Percentiles rank a stretch among this genome's conserved stretches.
These are phyloP conservation scores for Ilyonectria sp. DNA, from an alignment of 2,329 filamentous ascomycete genomes.

Conservation along the genomic window DNA sequence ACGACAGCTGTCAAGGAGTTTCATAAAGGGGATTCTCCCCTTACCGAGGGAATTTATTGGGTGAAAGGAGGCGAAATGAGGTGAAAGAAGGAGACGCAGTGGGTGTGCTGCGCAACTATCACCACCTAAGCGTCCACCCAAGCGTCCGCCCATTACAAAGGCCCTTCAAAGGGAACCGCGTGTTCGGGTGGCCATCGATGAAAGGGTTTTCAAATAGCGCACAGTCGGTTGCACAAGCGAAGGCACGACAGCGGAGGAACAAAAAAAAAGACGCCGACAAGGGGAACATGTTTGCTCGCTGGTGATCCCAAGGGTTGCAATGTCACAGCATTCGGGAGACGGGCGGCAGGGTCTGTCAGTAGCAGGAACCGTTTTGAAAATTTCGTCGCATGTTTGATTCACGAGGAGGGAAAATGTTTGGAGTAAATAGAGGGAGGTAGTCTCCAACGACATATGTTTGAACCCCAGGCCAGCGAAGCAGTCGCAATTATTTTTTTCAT, in stretches of 20 bases:
- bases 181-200: background rate
- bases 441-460: conserved; percentile 21
- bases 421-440: conserved; percentile 4
- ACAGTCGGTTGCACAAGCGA: conserved; percentile 9
- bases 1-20: conserved; percentile 13
- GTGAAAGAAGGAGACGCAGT: conserved; percentile 12
- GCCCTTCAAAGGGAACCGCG: background rate
- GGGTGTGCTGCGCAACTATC: background rate
- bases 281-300: conserved; percentile 9
- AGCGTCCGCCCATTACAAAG: conserved; percentile 1
- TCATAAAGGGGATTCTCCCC: conserved; percentile 10
- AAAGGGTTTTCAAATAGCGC: conserved; percentile 6
- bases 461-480: background rate
- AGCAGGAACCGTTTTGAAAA: conserved; percentile 18
- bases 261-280: conserved; percentile 11
- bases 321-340: background rate
- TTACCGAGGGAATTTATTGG: conserved; percentile 11
- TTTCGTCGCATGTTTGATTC: conserved; percentile 7
- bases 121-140: background rate
- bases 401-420: conserved; percentile 11
- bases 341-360: conserved; percentile 3
- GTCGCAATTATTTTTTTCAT: background rate
- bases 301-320: conserved; percentile 1
- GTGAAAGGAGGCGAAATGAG: conserved; percentile 6
- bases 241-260: conserved; percentile 3